Evolutionary conservation across 1,284 basidiomycete genomes (phyloP), one percentile per base, ranked within the genome.

Genomic region (Gomphus bonarii): DNA sequence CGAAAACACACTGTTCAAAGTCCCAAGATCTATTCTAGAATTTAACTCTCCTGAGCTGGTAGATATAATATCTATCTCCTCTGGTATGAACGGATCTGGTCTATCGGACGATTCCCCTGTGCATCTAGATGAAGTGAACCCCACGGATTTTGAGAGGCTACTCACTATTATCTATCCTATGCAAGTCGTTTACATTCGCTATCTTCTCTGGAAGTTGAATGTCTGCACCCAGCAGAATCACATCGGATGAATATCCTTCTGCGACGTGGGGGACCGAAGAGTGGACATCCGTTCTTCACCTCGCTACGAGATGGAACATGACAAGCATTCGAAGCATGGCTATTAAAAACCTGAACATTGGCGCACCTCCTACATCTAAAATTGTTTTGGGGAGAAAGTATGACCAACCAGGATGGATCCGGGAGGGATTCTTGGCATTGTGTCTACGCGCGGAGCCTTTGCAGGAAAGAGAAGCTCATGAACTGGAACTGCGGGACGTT

Each of bases 1-100:
- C 22, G 55, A 57, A 42, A 57, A 50, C 18, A 50, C 33, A 11
- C 36, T 48, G 35, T 57, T 50, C 28, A 57, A 50, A 57, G 20
- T 57, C 8, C 55, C 55, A 22, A 47, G 48, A 38, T 20, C 9
- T 30, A 50, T 28, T 22, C n/a, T 57, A 38, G 46, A 50, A 35
- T 14, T 25, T 25, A 31, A 40, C n/a, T 33, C 55, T 18, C 25
- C 30, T n/a, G 20, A 20, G 6, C 50, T 57, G 14, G 14, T n/a
- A 11, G 47, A 57, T 18, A 12, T 50, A 16, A 28, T 57, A n/a
- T 22, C 20, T 3, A n/a, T 57, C 12, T 33, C 55, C 12, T 8
- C 48, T 11, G 46, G 31, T 22, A 5, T 11, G 38, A 25, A 40
- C 7, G 33, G 9, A n/a, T 33, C 18, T 36, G 55, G 55, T n/a